Evolutionary conservation across 768 basidiomycete genomes (phyloP).

Genomic region (Chalciporus chontae): DNA sequence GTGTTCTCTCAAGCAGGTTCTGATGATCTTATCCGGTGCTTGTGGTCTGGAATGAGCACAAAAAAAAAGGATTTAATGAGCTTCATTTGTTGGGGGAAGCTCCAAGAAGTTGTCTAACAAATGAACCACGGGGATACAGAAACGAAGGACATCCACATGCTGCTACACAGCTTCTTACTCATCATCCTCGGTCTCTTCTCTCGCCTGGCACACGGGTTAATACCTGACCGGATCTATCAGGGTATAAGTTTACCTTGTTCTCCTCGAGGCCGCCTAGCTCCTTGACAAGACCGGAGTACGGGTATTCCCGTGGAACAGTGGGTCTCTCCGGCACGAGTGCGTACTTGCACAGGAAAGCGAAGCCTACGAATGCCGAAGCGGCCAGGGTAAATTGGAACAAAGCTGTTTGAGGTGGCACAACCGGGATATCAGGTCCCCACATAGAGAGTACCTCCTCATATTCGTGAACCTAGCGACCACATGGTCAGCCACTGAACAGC

Average conservation of each 20-base stretch:
- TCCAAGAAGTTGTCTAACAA: not conserved
- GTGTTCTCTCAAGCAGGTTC: not conserved
- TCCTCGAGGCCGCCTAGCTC: conserved; percentile 78
- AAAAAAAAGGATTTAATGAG: not conserved
- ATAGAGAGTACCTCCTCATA: conserved; percentile 78
- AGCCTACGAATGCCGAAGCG: conserved; percentile 55
- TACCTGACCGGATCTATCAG: not conserved
- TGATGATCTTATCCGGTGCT: conserved; percentile 1
- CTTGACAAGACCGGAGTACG: conserved; percentile 66
- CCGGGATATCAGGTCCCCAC: conserved; percentile 82
- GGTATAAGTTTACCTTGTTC: conserved; percentile 57
- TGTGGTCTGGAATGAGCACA: not conserved
- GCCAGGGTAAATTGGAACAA: conserved; percentile 64
- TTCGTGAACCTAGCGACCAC: conserved; percentile 61
- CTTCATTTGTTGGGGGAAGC: conserved; percentile 3
- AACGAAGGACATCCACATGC: not conserved
- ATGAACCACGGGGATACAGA: not conserved
- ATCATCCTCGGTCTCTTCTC: conserved; percentile 30
- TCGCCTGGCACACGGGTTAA: conserved; percentile 32
- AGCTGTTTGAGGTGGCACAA: conserved; percentile 55
- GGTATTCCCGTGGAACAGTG: conserved; percentile 70
- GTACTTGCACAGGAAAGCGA: conserved; percentile 58
- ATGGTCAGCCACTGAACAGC: conserved; percentile 13
- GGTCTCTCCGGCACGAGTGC: conserved; percentile 58
- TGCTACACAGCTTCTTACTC: conserved; percentile 29